Base-by-base conservation (phyloP, 257 asterid genomes). In the Coffea canephora region DNA sequence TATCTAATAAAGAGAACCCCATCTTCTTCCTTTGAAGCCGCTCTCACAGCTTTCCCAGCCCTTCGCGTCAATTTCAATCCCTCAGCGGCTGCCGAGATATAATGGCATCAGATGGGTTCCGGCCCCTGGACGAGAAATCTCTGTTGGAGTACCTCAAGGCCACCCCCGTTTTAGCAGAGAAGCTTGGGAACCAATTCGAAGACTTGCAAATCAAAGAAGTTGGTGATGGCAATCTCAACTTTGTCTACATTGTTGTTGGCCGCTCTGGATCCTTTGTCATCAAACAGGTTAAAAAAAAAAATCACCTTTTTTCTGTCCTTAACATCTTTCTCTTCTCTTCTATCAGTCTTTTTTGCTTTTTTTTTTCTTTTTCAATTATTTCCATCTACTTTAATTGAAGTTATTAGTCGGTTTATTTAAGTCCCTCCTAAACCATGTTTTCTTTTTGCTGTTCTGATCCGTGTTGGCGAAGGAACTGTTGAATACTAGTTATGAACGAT, bases 201-300 rank as follows among this genome's bases (percentile, higher is more conserved):
- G 79, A 89, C 43, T 89, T 94, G 71, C 83, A 89, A 71, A 85
- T 96, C 79, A 89, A 87, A 84, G 99, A 96, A 89, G 97, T 96
- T 1, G 99, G 99, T 64, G 99, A 96, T 80, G 99, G 99, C 75
- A 96, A 96, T 87, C 96, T 96, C 85, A 96, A 96, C 87, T 96
- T 92, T 71, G 99, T 96, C 34, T 96, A 86, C 82, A 92, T 96
- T 78, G 94, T 94, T 69, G 54, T 71, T 43, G 79, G 91, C 41
- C 83, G 88, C 0, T 83, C 87, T 8, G 98, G 97, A 25, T 92
- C 98, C 7, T 5, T 90, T 31, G 97, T 96, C 82, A 77, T 96
- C 96, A 96, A 96, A 80, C 99, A 96, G 97, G 99, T 93, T 25
- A 0, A 23, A 6, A 19, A 6, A 19, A 39, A 39, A 3, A 39